Base-by-base conservation (phyloP, 164 flowering plant genomes). In the Berberis thunbergii region DNA sequence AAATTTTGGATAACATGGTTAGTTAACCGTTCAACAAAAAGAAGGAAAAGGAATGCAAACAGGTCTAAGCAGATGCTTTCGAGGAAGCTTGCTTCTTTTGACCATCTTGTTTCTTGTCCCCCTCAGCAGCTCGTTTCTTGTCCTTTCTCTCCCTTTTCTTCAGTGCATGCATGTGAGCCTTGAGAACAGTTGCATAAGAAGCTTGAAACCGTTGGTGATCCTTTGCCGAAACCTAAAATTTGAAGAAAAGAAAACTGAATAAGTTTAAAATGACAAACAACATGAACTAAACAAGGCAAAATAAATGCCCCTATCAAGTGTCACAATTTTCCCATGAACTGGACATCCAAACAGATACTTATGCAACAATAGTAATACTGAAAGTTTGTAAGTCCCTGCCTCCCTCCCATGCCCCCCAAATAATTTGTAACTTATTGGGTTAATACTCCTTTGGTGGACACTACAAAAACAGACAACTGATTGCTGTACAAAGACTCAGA, bases 111-210 rank as follows among this genome's bases (percentile, higher is more conserved):
- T 82, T 86, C 79, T 83, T 82, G 55, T 84, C 83, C 7, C 68
- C 81, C 55, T 78, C 88, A 45, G 78, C 80, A 62, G 85, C 75
- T 70, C 83, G 88, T 45, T 80, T 81, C 82, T 77, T 84, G 63
- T 91, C 97, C 67, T 86, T 91, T 72, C 96, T 84, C 69, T 87
- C 97, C 79, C 96, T 81, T 79, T 88, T 91, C 77, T 91, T 91
- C 26, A 91, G 66, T 26, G 96, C 81, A 60, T 83, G 78, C 97
- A 88, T 88, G 72, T 83, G 96, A 26, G 97, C 96, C 77, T 85
- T 88, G 4, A 91, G 78, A 58, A 91, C 78, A 5, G 96, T 88
- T 1, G 94, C 89, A 76, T 91, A 91, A 8, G 96, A 88, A 64
- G 96, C 88, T 74, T 91, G 97, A 70, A 91, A 91, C 38, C 91